Base-by-base conservation (phyloP, 768 basidiomycete species). In the Neoboletus magnificus region DNA sequence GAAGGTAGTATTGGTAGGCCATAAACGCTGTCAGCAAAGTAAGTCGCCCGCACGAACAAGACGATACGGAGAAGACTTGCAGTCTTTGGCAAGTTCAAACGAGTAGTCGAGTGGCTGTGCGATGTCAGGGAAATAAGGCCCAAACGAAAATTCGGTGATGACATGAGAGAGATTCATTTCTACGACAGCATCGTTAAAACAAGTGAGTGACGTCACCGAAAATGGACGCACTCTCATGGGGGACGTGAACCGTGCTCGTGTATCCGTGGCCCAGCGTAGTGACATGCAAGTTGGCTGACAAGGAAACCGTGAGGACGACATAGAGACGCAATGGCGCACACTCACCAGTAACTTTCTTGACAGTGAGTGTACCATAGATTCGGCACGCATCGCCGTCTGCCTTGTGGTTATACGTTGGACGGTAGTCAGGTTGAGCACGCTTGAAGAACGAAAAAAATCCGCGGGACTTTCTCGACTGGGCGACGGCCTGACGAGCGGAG, bases 121-220 rank as follows among this genome's bases (percentile, higher is more conserved):
- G 48, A 99, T 98, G 42, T 93, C 89, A 3, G 96, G 96, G 77
- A 97, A 98, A 76, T 89, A 86, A 2, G 94, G 91, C 1, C 96
- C 96, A 60, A 98, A 98, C 0, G 94, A 97, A 69, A 98, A 97
- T 71, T 99, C 96, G 50, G 87, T 87, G 66, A 98, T 94, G 59
- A 97, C 85, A 76, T 98, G 96, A 3, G 92, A 93, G 35, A 99
- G 81, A 66, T 99, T 99, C 92, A 98, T 94, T 62, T 86, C 93
- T 96, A 56, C 15, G 11, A 37, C 30, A 8, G 16, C 13, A n/a
- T 46, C 29, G 22, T 55, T 4, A 39, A 49, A 18, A 35, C 29
- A 47, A 16, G 13, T 52, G 16, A 52, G 40, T 25, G 44, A 48
- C 20, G 43, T 55, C 30, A 43, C 39, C 9, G 33, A 48, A 48